phyloP scores from a whole-genome alignment of 2,329 filamentous ascomycete species.

The Alternaria burnsii region DNA sequence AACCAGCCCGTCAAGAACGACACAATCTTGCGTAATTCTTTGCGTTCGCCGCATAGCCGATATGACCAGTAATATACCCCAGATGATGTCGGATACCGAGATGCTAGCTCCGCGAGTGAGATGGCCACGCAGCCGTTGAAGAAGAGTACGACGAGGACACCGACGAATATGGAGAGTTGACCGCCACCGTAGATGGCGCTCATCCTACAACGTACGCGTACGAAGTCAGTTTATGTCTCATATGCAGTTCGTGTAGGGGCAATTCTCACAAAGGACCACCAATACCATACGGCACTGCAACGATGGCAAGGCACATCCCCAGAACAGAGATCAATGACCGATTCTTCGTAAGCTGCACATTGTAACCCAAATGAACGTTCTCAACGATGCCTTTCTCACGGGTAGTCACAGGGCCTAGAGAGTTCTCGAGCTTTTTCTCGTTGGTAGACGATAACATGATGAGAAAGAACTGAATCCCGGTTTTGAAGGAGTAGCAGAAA shows the following conservation, averaged over 20 bases:
- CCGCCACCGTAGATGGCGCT: neutral
- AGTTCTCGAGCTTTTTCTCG: no score
- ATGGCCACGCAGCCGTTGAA: slow-evolving; percentile 12
- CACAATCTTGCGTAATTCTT: slow-evolving; percentile 9
- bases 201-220: neutral
- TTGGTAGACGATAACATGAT: no score
- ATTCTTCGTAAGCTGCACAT: neutral
- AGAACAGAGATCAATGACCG: neutral
- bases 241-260: no score
- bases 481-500: no score
- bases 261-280: no score
- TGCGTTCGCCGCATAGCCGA: slow-evolving; percentile 7
- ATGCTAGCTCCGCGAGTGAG: slow-evolving; percentile 17
- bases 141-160: neutral
- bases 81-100: slow-evolving; percentile 18
- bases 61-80: slow-evolving; percentile 22
- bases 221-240: no score
- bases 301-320: neutral
- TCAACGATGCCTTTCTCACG: no score
- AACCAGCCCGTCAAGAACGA: slow-evolving; percentile 18
- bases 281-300: neutral
- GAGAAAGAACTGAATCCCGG: no score
- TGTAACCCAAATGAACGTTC: neutral
- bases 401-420: no score
- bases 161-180: neutral